Evolutionary conservation across 257 asterid genomes (phyloP).

Genomic region (Lithospermum erythrorhizon): DNA sequence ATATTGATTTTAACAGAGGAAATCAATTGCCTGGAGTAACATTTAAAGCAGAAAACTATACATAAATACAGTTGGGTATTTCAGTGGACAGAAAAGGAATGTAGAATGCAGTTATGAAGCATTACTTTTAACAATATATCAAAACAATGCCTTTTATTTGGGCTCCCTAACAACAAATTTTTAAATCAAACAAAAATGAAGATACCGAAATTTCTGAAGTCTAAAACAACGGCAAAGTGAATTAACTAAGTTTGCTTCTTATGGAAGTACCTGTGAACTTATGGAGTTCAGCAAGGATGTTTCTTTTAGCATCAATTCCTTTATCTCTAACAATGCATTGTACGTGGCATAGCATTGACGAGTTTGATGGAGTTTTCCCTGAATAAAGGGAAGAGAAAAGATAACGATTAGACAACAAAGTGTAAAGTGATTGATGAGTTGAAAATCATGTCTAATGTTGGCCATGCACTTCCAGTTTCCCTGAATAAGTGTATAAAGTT

Average conservation of each 20-base stretch:
- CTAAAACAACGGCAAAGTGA: background rate
- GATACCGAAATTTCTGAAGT: too few species aligned
- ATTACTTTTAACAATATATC: too few species aligned
- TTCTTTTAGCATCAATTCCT: slow-evolving; percentile 78
- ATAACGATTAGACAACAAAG: slow-evolving; percentile 11
- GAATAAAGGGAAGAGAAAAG: slow-evolving; percentile 14
- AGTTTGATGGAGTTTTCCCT: slow-evolving; percentile 64
- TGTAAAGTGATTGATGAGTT: slow-evolving; percentile 8
- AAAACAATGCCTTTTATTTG: too few species aligned
- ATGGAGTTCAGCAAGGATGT: slow-evolving; percentile 73
- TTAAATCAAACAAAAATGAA: too few species aligned
- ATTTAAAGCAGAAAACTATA: too few species aligned
- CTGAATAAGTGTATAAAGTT: slow-evolving; percentile 69
- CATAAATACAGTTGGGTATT: too few species aligned
- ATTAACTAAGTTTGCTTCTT: slow-evolving; percentile 8
- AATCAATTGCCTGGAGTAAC: too few species aligned
- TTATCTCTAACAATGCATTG: slow-evolving; percentile 70
- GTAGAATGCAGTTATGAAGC: too few species aligned
- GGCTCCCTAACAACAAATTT: too few species aligned
- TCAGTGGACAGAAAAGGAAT: too few species aligned
- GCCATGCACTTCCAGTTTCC: slow-evolving; percentile 20
- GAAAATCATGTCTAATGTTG: slow-evolving; percentile 1
- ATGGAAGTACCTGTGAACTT: slow-evolving; percentile 52
- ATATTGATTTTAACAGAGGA: too few species aligned
- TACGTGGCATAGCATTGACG: slow-evolving; percentile 64